Percentiles rank a stretch among this genome's conserved stretches.
phyloP scores from a whole-genome alignment of 2,329 filamentous ascomycete genomes.

The Colletotrichum neosansevieriae region DNA sequence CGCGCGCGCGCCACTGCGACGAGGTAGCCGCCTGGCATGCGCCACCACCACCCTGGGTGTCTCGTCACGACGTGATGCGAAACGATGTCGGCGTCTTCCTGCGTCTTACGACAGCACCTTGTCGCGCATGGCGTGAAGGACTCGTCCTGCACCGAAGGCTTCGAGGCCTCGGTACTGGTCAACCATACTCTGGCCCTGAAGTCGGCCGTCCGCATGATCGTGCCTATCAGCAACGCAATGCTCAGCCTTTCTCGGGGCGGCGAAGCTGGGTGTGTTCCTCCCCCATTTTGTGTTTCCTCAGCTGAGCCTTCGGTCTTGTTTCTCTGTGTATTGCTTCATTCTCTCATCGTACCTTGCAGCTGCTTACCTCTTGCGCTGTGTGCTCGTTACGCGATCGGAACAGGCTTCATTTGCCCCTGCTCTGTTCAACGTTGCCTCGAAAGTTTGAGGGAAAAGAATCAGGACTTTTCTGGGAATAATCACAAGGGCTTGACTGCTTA shows the following conservation, averaged over 20 bases:
- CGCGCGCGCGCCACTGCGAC: neutral
- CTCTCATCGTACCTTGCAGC: conserved; percentile 27
- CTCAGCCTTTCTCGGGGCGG: conserved; percentile 4
- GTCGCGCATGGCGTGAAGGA: conserved; percentile 8
- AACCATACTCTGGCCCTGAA: neutral
- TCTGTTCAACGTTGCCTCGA: conserved; percentile 6
- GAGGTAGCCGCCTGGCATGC: neutral
- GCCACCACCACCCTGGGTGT: neutral
- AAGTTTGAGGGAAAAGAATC: neutral
- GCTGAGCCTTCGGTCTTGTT: neutral
- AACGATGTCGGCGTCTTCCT: neutral
- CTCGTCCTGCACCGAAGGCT: conserved; percentile 1
- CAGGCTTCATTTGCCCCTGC: conserved; percentile 1
- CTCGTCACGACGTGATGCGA: neutral
- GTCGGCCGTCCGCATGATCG: conserved; percentile 36
- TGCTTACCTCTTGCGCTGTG: conserved; percentile 14
- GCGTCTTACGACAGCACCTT: neutral
- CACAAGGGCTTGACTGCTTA: neutral
- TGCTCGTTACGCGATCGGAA: conserved; percentile 22
- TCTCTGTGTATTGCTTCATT: neutral
- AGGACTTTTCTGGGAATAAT: no score
- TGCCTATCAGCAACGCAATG: conserved; percentile 32
- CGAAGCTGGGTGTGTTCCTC: neutral
- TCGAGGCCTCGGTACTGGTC: neutral
- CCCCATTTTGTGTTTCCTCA: neutral